Evolutionary conservation across 176 grass and related monocot species (phyloP).

Genomic region (Lolium perenne): DNA sequence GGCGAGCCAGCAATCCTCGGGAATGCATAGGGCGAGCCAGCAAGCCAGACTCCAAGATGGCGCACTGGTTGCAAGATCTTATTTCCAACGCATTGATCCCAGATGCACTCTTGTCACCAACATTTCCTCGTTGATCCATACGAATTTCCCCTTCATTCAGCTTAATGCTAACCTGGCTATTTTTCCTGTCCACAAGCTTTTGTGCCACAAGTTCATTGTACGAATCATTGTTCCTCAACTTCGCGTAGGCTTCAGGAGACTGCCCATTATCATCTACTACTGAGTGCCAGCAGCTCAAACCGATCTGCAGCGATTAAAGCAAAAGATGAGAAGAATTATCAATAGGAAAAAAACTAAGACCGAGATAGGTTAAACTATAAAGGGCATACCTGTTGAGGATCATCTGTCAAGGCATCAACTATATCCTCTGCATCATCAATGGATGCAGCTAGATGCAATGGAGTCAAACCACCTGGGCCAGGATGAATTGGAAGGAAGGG

Average conservation of each 20-base stretch:
- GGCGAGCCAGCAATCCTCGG: slow-evolving; percentile 75
- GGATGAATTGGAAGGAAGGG: slow-evolving; percentile 70
- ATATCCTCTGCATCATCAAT: slow-evolving; percentile 66
- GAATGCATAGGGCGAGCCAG: slow-evolving; percentile 51
- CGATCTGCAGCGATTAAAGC: slow-evolving; percentile 64
- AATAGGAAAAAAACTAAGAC: slow-evolving; percentile 7
- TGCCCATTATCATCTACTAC: slow-evolving; percentile 70
- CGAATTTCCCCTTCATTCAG: slow-evolving; percentile 56
- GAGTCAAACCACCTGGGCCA: slow-evolving; percentile 83
- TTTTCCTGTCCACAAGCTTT: slow-evolving; percentile 73
- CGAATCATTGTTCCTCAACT: slow-evolving; percentile 65
- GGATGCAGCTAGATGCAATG: slow-evolving; percentile 87
- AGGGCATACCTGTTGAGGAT: slow-evolving; percentile 77
- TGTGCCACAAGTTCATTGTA: slow-evolving; percentile 79
- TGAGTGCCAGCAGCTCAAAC: slow-evolving; percentile 82
- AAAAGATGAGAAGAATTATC: slow-evolving; percentile 2
- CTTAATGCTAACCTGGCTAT: slow-evolving; percentile 69
- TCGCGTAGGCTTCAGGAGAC: slow-evolving; percentile 76
- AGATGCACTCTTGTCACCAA: slow-evolving; percentile 42
- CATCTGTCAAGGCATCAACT: slow-evolving; percentile 90
- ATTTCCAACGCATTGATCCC: slow-evolving; percentile 47
- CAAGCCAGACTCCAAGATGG: slow-evolving; percentile 56
- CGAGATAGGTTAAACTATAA: slow-evolving; percentile 14
- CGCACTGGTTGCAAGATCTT: slow-evolving; percentile 71
- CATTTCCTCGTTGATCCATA: slow-evolving; percentile 33